Base-by-base conservation (phyloP, 129 eudicot genomes). In the Smallanthus sonchifolius region DNA sequence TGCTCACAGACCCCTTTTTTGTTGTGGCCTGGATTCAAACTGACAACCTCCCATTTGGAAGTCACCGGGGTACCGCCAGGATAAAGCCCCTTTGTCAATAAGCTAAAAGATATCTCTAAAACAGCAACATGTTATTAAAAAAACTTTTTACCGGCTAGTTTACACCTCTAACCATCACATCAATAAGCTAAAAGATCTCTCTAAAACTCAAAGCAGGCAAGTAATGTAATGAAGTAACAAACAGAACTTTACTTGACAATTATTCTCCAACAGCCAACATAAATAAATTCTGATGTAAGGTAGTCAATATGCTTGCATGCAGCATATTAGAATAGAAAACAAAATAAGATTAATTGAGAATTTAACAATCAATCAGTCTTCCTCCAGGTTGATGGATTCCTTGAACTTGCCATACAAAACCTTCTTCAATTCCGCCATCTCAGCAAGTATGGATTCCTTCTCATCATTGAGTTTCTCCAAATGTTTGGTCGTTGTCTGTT, bases 301-400 rank as follows among this genome's bases (percentile, higher is more conserved):
- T 40, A 72, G 51, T 20, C 67, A 1, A 57, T 10, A 44, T 3
- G 63, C 38, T 32, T 17, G 47, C 47, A 73, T 60, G 44, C 36
- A 57, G 51, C 45, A 65, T 20, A 57, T 45, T 34, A 75, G 52
- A 64, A 48, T 17, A 36, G 19, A 5, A n/a, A 75, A 60, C 3
- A 7, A 32, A 24, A 34, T 15, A 16, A 54, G 34, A 17, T 19
- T 7, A 2, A 28, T 10, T 28, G 14, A 20, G 28, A 75, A 2
- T 35, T 45, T 9, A 74, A 11, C n/a, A 54, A 54, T 19, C 30
- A 38, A 62, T 72, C 57, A 93, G 28, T 93, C 98, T 83, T 93
- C 96, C 84, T 93, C 98, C 2, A 93, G 95, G 72, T 93, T 93
- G 72, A 93, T 93, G 20, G 97, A 91, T 36, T 95, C 99, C 70